A percentile compares a stretch with the other conserved stretches of the same genome.
These are phyloP conservation scores for Colletotrichum zoysiae DNA, from an alignment of 2,329 filamentous ascomycete species.

Conservation along the genomic window DNA sequence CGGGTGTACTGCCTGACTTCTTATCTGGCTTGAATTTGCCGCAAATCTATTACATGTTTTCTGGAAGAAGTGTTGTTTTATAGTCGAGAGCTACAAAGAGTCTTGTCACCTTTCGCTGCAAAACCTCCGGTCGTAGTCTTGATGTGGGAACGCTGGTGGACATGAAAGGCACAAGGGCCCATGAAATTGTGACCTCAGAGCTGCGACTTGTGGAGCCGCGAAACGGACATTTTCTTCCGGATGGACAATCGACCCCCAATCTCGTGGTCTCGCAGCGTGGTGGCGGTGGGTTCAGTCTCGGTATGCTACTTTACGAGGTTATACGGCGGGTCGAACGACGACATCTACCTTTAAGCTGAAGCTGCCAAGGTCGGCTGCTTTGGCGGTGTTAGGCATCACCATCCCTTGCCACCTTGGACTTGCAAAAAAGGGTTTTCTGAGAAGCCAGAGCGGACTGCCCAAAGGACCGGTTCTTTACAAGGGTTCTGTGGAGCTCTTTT, in stretches of 20 bases:
- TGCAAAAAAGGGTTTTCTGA: neutral
- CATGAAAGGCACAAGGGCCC: slow-evolving; percentile 6
- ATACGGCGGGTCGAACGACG: slow-evolving; percentile 18
- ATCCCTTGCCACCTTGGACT: neutral
- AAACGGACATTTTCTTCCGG: slow-evolving; percentile 27
- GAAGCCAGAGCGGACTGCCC: neutral
- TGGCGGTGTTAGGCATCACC: neutral
- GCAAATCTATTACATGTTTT: neutral
- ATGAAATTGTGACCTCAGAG: slow-evolving; percentile 6
- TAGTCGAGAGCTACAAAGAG: neutral
- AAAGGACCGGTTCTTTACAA: too few relatives aligned
- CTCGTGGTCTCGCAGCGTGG: neutral
- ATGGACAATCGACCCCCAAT: neutral
- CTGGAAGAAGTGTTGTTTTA: neutral
- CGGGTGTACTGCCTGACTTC: too few relatives aligned
- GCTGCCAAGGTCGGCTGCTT: neutral
- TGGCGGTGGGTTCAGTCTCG: neutral
- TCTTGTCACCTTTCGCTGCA: neutral
- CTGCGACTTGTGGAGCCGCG: neutral
- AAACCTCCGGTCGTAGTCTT: slow-evolving; percentile 1
- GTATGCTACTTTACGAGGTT: neutral
- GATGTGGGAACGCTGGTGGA: slow-evolving; percentile 2
- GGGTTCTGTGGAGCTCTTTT: neutral
- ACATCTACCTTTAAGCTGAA: slow-evolving; percentile 1
- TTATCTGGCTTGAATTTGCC: too few relatives aligned